Evolutionary conservation across 148 eudicot species (phyloP).

Genomic region (Rhododendron vialii): DNA sequence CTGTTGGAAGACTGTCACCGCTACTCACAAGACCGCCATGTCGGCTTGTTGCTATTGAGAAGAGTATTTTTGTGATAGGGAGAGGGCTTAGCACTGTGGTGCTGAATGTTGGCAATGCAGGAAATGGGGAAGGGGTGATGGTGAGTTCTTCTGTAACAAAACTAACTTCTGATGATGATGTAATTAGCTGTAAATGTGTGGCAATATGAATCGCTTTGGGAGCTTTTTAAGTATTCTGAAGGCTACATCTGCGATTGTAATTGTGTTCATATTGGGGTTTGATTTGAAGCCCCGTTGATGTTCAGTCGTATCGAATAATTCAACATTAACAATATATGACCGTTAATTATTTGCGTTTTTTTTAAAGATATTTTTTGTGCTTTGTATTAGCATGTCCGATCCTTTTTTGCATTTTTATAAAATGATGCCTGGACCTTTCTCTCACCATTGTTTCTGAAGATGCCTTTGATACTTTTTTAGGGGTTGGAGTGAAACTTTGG

Average conservation of each 20-base stretch:
- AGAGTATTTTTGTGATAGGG: slow-evolving; percentile 57
- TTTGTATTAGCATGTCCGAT: background rate
- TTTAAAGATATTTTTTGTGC: background rate
- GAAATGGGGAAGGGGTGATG: slow-evolving; percentile 41
- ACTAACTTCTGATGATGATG: slow-evolving; percentile 38
- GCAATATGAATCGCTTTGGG: slow-evolving; percentile 35
- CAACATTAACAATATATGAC: background rate
- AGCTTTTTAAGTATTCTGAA: background rate
- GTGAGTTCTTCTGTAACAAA: slow-evolving; percentile 47
- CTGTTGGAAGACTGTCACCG: slow-evolving; percentile 52
- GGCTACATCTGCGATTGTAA: background rate
- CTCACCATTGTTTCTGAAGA: background rate
- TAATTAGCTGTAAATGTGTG: slow-evolving; percentile 63
- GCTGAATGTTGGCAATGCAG: slow-evolving; percentile 43
- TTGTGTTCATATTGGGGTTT: background rate
- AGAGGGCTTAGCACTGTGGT: slow-evolving; percentile 70
- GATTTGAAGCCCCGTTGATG: background rate
- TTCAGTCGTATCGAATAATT: background rate
- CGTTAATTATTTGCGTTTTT: background rate
- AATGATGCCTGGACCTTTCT: background rate
- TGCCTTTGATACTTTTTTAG: background rate
- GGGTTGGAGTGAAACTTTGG: background rate
- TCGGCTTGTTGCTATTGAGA: slow-evolving; percentile 62
- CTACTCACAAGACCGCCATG: slow-evolving; percentile 69
- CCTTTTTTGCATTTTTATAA: background rate